Percentiles rank a stretch among this genome's conserved stretches.
Evolutionary conservation across 2,329 filamentous ascomycete genomes (phyloP).

Genomic region (Neopestalotiopsis sp.): DNA sequence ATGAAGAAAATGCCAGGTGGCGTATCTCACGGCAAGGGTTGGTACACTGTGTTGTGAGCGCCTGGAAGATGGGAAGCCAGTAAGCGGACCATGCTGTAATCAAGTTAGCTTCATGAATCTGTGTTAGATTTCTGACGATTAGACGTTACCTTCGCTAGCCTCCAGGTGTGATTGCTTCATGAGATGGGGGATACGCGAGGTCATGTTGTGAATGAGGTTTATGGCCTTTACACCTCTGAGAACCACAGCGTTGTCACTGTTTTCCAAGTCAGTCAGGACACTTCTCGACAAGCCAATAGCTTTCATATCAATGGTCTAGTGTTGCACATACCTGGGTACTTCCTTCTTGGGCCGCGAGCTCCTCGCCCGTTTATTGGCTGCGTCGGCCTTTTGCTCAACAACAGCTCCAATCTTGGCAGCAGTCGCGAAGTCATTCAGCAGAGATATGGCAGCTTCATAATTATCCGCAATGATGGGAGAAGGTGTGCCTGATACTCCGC

Average conservation of each 20-base stretch:
- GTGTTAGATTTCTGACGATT: background rate
- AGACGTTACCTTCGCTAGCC: constrained; percentile 73
- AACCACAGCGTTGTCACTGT: constrained; percentile 74
- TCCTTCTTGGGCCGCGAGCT: constrained; percentile 53
- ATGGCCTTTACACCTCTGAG: constrained; percentile 82
- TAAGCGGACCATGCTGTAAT: constrained; percentile 91
- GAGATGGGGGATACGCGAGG: constrained; percentile 79
- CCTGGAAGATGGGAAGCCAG: constrained; percentile 93
- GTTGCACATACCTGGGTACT: constrained; percentile 58
- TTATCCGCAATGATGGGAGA: constrained; percentile 93
- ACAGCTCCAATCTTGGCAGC: constrained; percentile 76
- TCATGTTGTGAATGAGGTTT: constrained; percentile 81
- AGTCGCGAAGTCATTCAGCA: constrained; percentile 90
- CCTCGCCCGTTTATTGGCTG: constrained; percentile 53
- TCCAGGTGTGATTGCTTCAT: constrained; percentile 95
- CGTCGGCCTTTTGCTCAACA: constrained; percentile 65
- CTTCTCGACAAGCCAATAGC: background rate
- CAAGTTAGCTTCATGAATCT: constrained; percentile 29
- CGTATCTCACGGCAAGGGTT: constrained; percentile 95
- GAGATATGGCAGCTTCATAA: constrained; percentile 83
- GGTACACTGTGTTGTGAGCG: constrained; percentile 86
- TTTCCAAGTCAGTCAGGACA: constrained; percentile 17
- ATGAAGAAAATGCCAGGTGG: constrained; percentile 82
- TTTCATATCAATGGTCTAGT: background rate
- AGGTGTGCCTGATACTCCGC: constrained; percentile 73